Evolutionary conservation across 164 flowering plant genomes (phyloP).

Genomic region (Warburgia ugandensis): DNA sequence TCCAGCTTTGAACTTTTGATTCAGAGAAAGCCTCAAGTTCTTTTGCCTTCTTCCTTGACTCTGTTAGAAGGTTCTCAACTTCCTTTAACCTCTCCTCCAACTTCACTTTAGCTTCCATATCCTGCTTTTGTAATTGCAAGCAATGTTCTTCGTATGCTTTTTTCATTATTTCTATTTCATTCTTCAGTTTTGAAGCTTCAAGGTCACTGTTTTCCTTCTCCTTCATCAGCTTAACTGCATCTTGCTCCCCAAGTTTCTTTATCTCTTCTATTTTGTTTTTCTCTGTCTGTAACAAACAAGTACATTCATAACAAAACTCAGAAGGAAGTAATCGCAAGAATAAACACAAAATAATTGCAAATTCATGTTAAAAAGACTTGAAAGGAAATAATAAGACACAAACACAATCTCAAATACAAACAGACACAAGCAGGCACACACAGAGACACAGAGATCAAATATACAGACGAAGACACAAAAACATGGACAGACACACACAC

Average conservation of each 20-base stretch:
- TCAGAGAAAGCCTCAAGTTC: conserved; percentile 55
- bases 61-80: conserved; percentile 42
- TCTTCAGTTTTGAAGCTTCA: conserved; percentile 41
- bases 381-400: no score
- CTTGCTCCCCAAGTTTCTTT: conserved; percentile 58
- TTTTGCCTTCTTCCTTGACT: conserved; percentile 44
- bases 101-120: conserved; percentile 38
- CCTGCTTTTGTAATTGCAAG: conserved; percentile 38
- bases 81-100: conserved; percentile 51
- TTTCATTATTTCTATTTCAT: conserved; percentile 46
- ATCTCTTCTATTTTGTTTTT: conserved; percentile 56
- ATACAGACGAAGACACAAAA: no score
- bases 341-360: no score
- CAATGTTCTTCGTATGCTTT: conserved; percentile 36
- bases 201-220: conserved; percentile 45
- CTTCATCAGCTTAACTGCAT: conserved; percentile 39
- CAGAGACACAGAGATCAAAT: no score
- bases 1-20: conserved; percentile 52
- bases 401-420: no score
- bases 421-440: no score
- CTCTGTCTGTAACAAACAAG: conserved; percentile 48
- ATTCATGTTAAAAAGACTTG: no score
- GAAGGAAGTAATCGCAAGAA: not conserved
- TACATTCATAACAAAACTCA: not conserved
- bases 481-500: no score